Percentiles rank a stretch among this genome's conserved stretches.
phyloP scores from a whole-genome alignment of 352 stramenopile species.

The Phytophthora kernoviae region DNA sequence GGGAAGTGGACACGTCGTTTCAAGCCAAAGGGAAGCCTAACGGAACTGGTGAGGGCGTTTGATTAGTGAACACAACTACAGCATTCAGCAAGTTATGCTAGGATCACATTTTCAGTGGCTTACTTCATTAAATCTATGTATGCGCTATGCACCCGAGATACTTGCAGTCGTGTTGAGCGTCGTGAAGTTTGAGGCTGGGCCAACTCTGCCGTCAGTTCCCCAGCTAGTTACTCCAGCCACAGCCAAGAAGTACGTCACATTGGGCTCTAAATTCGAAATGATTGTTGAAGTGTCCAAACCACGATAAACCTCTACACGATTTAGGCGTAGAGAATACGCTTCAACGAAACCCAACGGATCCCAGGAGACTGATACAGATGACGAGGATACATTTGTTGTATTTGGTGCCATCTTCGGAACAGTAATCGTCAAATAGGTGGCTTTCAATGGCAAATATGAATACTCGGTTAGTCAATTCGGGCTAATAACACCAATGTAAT shows the following conservation, averaged over 20 bases:
- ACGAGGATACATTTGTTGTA: constrained; percentile 49
- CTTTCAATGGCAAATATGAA: constrained; percentile 27
- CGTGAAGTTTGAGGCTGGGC: constrained; percentile 74
- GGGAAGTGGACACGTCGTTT: constrained; percentile 34
- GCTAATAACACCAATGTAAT: neutral
- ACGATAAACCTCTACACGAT: constrained; percentile 77
- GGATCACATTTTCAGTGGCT: neutral
- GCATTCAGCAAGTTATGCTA: neutral
- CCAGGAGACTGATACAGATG: constrained; percentile 53
- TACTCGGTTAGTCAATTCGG: neutral
- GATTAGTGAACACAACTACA: neutral
- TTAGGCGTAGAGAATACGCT: constrained; percentile 77
- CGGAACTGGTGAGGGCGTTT: constrained; percentile 8
- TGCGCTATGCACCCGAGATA: neutral
- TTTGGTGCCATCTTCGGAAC: constrained; percentile 32
- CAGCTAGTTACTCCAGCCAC: constrained; percentile 70
- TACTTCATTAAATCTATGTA: neutral
- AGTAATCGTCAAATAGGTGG: constrained; percentile 68
- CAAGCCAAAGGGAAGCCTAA: constrained; percentile 7
- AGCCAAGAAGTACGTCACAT: constrained; percentile 75
- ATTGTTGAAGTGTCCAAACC: constrained; percentile 44
- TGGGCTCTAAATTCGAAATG: constrained; percentile 53
- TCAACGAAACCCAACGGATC: constrained; percentile 48
- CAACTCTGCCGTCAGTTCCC: constrained; percentile 60
- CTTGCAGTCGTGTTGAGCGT: constrained; percentile 31